Base-by-base conservation (phyloP, 169 alveolate genomes). In the Plasmodium gallinaceum region DNA sequence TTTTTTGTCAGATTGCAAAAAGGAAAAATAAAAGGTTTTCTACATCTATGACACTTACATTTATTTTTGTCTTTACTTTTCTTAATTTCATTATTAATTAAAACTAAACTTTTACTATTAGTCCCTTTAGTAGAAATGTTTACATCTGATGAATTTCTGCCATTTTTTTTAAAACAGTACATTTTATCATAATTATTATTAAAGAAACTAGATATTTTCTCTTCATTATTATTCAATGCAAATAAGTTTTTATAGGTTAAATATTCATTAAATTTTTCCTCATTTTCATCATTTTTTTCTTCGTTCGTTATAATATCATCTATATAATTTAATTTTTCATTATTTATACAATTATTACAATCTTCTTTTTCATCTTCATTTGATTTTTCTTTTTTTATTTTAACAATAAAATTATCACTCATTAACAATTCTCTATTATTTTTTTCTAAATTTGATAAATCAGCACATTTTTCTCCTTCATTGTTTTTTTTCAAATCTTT, bases 351-450 rank as follows among this genome's bases (percentile, higher is more conserved):
- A 32, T 39, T 16, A 14, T 22, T 43, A 46, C 26, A 32, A 48
- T 22, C 24, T 74, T 58, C 52, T 26, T 18, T 16, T 20, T 18
- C 22, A 5, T 60, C 46, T n/a, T 74, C 68, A 16, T 43, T 48
- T 39, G 0, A 37, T 16, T 1, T 26, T 14, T 46, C 58, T 32
- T 24, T 16, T 12, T 76, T 58, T 18, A 83, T 83, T 68, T 83
- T 83, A 9, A 83, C 69, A 52, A 83, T 69, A 83, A 83, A 83
- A 68, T 83, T 54, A 48, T 83, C 91, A 48, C 62, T 68, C 91
- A 83, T 83, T 18, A 83, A 24, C n/a, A 83, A 62, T 32, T 68
- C 91, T 26, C 66, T 83, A 5, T 52, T 75, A 2, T 24, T 68
- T 52, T 83, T 32, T 9, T 83, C 61, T 68, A 60, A 71, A 68